Evolutionary conservation across 257 asterid genomes (phyloP), one percentile per base, ranked within the genome.

Genomic region (Primulina huaijiensis): DNA sequence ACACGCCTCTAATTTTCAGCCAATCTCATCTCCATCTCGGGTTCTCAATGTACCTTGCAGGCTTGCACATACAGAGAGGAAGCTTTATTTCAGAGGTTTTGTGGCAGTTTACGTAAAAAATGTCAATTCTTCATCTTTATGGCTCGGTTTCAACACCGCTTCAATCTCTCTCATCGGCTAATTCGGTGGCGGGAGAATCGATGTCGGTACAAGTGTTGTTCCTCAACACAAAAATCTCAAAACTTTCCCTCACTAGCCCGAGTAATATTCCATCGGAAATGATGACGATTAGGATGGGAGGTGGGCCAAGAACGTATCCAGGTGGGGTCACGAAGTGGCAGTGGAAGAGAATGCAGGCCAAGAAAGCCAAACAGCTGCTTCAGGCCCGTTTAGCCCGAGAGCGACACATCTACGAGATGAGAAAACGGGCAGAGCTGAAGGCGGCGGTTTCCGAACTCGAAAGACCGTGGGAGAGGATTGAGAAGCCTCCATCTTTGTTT

Each of bases 321-420:
- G 99, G 99, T 19, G 99, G 99, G 1, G 97, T 94, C 21, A 86
- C 99, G 7, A 91, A 94, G 74, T 91, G 97, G 99, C 95, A 91
- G 74, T 91, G 99, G 99, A 91, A 91, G 75, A 78, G 92, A 53
- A 91, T 91, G 99, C 99, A 91, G 83, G 86, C 85, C 6, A 94
- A 88, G 71, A 94, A 94, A 76, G 65, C 96, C 2, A 91, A 91
- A 75, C 97, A 94, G 80, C 90, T 89, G 50, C 90, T 91, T 9
- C 83, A 87, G 72, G 97, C 97, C 30, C 92, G 97, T 17, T 75
- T 94, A 76, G 87, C 89, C 61, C 85, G 97, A 1, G 99, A 91
- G 12, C 95, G 97, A 12, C 96, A 89, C 67, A 91, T 94, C 17
- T 94, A 94, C 73, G 97, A 89, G 73, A 89, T 94, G 99, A 76